Base-by-base conservation (phyloP, 2,329 filamentous ascomycete genomes). In the Coleophoma cylindrospora region DNA sequence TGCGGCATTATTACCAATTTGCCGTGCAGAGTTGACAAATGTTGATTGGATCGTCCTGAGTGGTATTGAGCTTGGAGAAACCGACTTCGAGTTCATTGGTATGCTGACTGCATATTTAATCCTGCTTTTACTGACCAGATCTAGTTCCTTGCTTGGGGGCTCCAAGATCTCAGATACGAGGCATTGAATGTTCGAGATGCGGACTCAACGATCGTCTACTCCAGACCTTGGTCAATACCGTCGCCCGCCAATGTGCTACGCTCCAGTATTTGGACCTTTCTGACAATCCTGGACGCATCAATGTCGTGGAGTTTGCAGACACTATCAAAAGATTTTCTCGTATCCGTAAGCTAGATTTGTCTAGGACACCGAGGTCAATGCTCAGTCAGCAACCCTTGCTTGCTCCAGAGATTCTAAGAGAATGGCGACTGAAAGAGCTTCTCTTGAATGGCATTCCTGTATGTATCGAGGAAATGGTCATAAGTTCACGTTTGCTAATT, bases 41-140 rank as follows among this genome's bases (percentile, higher is more conserved):
- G 80, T 88, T 15, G 82, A 86, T 62, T 89, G 85, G 84, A 77
- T 89, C 48, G 74, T 80, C 19, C 67, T 89, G 51, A 87, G 82
- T 53, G 83, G 83, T 12, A 84, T 88, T 53, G 76, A 80, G 52
- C 74, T 89, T n/a, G 83, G 82, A 38, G 85, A 89, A 48, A 81
- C 81, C 0, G 86, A 89, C 65, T 69, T 88, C 48, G 85, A 88
- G 54, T 79, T 79, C 36, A 49, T 54, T 34, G 48, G 53, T 55
- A 51, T 12, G 49, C 48, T 7, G 27, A 9, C 37, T 34, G 36
- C 43, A 45, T 17, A 44, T 19, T 22, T 21, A 34, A n/a, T 21
- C 49, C 17, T 40, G 48, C n/a, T 41, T 13, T 22, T 37, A 34
- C 55, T 75, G 72, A 58, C 13, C 33, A 15, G 2, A 46, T 45